Evolutionary conservation across 257 asterid genomes (phyloP).

Genomic region (Paulownia fortunei): DNA sequence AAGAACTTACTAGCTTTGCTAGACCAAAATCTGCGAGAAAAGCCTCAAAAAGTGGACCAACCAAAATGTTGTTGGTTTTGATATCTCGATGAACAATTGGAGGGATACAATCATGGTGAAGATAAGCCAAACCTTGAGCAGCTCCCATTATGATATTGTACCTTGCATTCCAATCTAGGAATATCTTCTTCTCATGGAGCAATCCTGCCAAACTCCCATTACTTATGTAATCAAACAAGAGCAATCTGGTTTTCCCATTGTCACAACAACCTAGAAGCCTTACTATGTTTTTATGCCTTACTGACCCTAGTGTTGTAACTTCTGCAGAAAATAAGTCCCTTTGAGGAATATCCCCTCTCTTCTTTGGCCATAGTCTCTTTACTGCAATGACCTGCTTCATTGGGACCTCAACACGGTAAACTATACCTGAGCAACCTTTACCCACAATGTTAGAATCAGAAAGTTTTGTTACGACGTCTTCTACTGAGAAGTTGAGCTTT

Average conservation of each 20-base stretch:
- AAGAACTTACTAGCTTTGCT: constrained; percentile 60
- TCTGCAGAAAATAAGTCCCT: constrained; percentile 77
- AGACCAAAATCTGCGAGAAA: constrained; percentile 83
- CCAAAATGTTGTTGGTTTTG: constrained; percentile 72
- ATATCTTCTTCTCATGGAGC: constrained; percentile 54
- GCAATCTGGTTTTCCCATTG: constrained; percentile 72
- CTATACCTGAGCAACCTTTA: constrained; percentile 69
- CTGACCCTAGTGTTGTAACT: constrained; percentile 63
- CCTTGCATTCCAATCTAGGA: constrained; percentile 74
- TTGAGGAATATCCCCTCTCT: constrained; percentile 53
- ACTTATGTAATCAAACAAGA: constrained; percentile 70
- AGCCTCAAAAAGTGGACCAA: constrained; percentile 68
- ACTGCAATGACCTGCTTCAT: constrained; percentile 61
- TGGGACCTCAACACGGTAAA: constrained; percentile 69
- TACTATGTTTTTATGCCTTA: constrained; percentile 76
- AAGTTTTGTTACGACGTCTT: constrained; percentile 60
- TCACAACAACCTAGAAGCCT: constrained; percentile 77
- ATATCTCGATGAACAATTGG: constrained; percentile 77
- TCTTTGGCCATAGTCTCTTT: constrained; percentile 67
- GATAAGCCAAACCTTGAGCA: constrained; percentile 76
- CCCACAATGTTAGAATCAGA: constrained; percentile 73
- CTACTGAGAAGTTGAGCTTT: constrained; percentile 64
- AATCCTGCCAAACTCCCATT: constrained; percentile 72
- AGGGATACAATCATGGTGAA: constrained; percentile 82
- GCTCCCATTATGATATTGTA: constrained; percentile 69